Conservation (phyloP, 352 stramenopile genomes). For the Phytophthora nicotianae region DNA sequence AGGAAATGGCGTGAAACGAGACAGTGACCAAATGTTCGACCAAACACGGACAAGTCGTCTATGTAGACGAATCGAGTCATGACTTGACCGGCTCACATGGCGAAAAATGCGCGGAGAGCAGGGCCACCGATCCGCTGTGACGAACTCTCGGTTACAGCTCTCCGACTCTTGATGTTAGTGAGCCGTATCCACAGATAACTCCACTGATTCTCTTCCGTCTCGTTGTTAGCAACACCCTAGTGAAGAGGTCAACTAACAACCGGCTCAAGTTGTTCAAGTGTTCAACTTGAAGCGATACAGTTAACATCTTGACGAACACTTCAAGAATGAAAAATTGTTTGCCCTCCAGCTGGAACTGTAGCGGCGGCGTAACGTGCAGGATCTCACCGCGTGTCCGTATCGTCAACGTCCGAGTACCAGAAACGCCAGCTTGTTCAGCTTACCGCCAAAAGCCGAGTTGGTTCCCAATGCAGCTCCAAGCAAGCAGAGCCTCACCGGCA, state of each 20-base stretch:
- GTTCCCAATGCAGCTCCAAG: neutral
- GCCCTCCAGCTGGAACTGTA: constrained; percentile 22
- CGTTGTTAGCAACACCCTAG: constrained; percentile 4
- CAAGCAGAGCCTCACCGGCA: too few species aligned
- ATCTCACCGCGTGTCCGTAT: constrained; percentile 4
- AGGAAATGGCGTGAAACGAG: constrained; percentile 9
- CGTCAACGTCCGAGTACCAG: neutral
- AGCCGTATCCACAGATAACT: neutral
- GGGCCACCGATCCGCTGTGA: constrained; percentile 14
- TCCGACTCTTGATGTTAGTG: constrained; percentile 13
- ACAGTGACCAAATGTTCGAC: constrained; percentile 5
- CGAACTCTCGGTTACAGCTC: constrained; percentile 11
- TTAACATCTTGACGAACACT: constrained; percentile 25
- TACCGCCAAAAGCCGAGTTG: neutral
- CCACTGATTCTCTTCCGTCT: constrained; percentile 5
- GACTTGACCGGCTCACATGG: constrained; percentile 20
- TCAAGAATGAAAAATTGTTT: constrained; percentile 10
- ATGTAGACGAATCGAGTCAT: constrained; percentile 15
- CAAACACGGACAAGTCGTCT: constrained; percentile 1
- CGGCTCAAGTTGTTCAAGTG: too few species aligned
- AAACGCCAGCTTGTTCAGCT: neutral
- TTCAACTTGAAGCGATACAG: neutral
- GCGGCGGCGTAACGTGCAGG: constrained; percentile 20
- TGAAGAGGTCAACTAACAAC: neutral
- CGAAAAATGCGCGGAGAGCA: constrained; percentile 18